phyloP scores from a whole-genome alignment of 2,329 filamentous ascomycete species.

The Fusarium sp. region DNA sequence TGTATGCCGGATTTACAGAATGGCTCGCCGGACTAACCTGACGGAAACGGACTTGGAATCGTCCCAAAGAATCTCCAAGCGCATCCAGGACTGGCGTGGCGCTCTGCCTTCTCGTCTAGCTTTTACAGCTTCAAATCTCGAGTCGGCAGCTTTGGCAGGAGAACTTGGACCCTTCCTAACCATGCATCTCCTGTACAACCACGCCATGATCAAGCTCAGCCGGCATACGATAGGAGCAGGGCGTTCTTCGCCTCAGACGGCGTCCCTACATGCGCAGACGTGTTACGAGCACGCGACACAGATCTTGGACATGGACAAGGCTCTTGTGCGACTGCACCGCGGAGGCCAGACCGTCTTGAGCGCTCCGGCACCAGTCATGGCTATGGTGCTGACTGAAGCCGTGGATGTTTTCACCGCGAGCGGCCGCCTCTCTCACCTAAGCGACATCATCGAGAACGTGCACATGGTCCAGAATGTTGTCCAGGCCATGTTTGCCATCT shows the following conservation, averaged over 20 bases:
- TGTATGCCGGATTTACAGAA: conserved; percentile 63
- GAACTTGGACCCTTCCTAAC: conserved; percentile 67
- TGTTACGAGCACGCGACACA: conserved; percentile 62
- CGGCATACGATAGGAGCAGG: conserved; percentile 60
- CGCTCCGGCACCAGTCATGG: conserved; percentile 68
- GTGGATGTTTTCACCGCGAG: conserved; percentile 72
- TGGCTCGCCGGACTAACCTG: conserved; percentile 44
- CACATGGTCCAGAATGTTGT: conserved; percentile 62
- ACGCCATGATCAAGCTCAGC: conserved; percentile 70
- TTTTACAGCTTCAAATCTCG: conserved; percentile 66
- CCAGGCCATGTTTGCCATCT: conserved; percentile 64
- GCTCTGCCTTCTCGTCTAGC: conserved; percentile 64
- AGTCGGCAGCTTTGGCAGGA: conserved; percentile 61
- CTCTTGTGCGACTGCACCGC: conserved; percentile 51
- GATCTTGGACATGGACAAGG: conserved; percentile 59
- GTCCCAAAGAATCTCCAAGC: conserved; percentile 58
- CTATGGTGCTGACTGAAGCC: conserved; percentile 69
- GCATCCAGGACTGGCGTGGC: conserved; percentile 66
- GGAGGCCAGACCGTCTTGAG: conserved; percentile 45
- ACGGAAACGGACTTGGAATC: conserved; percentile 43
- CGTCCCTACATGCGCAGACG: conserved; percentile 57
- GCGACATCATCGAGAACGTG: conserved; percentile 63
- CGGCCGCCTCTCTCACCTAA: conserved; percentile 61
- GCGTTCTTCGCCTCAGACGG: conserved; percentile 52
- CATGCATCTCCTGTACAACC: conserved; percentile 73